These are phyloP conservation scores for Salix caprea DNA, from an alignment of 345 rosid genomes.

Conservation along the genomic window DNA sequence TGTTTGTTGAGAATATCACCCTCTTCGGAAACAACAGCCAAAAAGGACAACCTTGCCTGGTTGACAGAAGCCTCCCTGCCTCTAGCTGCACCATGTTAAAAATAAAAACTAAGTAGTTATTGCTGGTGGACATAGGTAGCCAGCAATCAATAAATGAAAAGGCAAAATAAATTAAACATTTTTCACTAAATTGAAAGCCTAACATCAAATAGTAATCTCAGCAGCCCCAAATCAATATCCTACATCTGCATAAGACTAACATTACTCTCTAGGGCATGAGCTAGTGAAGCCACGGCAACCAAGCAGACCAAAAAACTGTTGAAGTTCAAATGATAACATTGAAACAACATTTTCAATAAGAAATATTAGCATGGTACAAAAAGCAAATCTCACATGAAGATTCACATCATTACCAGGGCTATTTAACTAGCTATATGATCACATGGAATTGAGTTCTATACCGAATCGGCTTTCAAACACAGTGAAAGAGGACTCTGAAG, in stretches of 20 bases:
- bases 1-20: constrained; percentile 25
- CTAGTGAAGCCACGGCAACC: too few species aligned
- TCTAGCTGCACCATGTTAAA: constrained; percentile 36
- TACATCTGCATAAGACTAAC: too few species aligned
- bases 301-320: not conserved
- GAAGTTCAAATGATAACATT: not conserved
- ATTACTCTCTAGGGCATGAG: too few species aligned
- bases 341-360: too few species aligned
- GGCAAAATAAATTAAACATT: too few species aligned
- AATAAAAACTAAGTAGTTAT: not conserved
- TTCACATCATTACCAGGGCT: not conserved
- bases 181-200: too few species aligned
- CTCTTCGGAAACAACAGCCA: constrained; percentile 43
- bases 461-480: too few species aligned
- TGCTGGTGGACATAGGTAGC: not conserved
- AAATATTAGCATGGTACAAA: too few species aligned
- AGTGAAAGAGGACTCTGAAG: not conserved
- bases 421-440: not conserved
- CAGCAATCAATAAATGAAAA: not conserved
- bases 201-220: too few species aligned
- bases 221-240: too few species aligned
- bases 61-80: constrained; percentile 40
- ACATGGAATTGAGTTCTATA: not conserved
- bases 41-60: constrained; percentile 37
- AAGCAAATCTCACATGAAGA: too few species aligned